Conservation (phyloP, 2,329 filamentous ascomycete genomes). For the Verticillium nubilum region DNA sequence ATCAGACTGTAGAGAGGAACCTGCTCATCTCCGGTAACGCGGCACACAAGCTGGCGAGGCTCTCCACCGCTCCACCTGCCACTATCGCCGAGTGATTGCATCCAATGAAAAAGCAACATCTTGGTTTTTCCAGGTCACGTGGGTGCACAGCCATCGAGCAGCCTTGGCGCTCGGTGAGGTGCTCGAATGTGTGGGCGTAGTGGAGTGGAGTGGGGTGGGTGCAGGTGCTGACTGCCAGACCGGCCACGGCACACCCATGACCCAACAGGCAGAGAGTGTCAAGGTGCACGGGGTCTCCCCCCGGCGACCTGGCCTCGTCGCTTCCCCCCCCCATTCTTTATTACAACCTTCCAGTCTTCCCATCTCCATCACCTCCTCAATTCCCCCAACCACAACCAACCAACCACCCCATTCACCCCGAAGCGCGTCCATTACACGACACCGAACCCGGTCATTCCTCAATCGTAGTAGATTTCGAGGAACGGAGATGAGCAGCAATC, state of each 20-base stretch:
- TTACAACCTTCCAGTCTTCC: conserved; percentile 8
- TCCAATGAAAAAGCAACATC: background rate
- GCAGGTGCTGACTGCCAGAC: background rate
- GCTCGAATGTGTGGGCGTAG: background rate
- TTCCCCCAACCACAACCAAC: conserved; percentile 4
- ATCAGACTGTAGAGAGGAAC: background rate
- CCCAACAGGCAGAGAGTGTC: background rate
- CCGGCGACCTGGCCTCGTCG: conserved; percentile 11
- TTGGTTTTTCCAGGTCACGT: background rate
- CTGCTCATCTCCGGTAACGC: background rate
- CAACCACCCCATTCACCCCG: conserved; percentile 18
- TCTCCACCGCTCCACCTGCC: background rate
- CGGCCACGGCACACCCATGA: background rate
- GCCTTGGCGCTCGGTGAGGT: background rate
- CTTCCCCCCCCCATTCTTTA: conserved; percentile 14
- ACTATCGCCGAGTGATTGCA: background rate
- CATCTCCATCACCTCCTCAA: conserved; percentile 9
- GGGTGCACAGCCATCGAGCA: background rate
- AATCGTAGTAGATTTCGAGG: conserved; percentile 26
- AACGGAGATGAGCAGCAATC: conserved; percentile 92
- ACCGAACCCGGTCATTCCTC: conserved; percentile 9
- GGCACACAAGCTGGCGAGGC: background rate
- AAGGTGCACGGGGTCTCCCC: background rate
- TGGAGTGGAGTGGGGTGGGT: background rate
- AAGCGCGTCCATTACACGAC: conserved; percentile 16